Conservation (phyloP, 1,284 basidiomycete species). For the Salmacisia buchloeana region DNA sequence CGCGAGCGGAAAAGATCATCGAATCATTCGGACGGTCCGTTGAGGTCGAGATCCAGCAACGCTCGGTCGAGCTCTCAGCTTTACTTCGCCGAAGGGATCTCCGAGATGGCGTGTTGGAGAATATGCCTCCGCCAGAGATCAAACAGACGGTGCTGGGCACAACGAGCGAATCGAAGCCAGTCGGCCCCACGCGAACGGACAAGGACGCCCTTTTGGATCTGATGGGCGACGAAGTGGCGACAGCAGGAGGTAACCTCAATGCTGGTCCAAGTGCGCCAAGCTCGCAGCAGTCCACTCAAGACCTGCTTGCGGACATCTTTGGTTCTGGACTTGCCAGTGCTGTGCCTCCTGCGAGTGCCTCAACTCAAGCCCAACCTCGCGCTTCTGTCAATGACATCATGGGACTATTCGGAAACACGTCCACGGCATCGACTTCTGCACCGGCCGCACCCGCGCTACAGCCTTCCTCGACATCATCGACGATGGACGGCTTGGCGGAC, state of each 20-base stretch:
- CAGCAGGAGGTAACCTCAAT: background rate
- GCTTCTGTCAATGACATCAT: slow-evolving; percentile 79
- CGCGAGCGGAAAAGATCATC: slow-evolving; percentile 70
- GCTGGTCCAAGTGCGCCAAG: background rate
- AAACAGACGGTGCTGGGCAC: slow-evolving; percentile 40
- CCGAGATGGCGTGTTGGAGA: slow-evolving; percentile 83
- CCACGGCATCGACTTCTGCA: slow-evolving; percentile 38
- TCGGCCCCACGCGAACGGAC: slow-evolving; percentile 38
- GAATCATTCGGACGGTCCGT: slow-evolving; percentile 70
- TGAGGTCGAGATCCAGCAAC: slow-evolving; percentile 91
- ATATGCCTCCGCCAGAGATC: slow-evolving; percentile 96
- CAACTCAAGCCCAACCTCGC: slow-evolving; percentile 54
- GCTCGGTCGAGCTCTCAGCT: slow-evolving; percentile 87
- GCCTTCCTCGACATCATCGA: background rate
- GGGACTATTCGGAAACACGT: slow-evolving; percentile 67
- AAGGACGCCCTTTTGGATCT: slow-evolving; percentile 39
- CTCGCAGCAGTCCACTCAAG: slow-evolving; percentile 66
- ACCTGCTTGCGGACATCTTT: slow-evolving; percentile 89
- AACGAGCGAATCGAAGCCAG: slow-evolving; percentile 41
- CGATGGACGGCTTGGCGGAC: slow-evolving; percentile 20
- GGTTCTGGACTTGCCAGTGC: slow-evolving; percentile 57
- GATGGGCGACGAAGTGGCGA: slow-evolving; percentile 42
- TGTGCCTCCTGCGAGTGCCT: slow-evolving; percentile 26
- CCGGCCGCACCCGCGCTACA: slow-evolving; percentile 22
- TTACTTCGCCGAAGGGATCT: slow-evolving; percentile 67